Evolutionary conservation across 2,329 filamentous ascomycete species (phyloP).

Genomic region (Magnaporthiopsis poae): DNA sequence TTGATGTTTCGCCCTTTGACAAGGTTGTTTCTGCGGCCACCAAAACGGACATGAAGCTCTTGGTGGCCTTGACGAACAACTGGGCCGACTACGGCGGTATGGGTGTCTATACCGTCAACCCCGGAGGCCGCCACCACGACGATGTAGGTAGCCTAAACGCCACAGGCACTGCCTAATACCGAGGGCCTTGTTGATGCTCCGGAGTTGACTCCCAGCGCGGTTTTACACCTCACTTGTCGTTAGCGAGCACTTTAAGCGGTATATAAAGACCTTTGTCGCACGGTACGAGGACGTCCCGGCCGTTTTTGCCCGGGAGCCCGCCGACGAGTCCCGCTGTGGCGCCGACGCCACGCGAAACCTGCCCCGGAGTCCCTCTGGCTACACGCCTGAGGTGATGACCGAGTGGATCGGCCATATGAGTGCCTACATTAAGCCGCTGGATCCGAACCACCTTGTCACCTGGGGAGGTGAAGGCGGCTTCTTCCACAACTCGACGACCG

Average conservation of each 20-base stretch:
- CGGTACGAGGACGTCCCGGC: constrained; percentile 37
- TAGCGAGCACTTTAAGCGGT: background rate
- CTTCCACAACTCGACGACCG: background rate
- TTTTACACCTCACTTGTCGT: background rate
- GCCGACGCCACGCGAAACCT: background rate
- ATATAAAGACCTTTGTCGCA: constrained; percentile 11
- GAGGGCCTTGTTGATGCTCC: background rate
- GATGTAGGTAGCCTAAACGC: background rate
- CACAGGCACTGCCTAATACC: too few relatives aligned
- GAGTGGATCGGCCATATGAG: constrained; percentile 5
- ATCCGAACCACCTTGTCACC: constrained; percentile 44
- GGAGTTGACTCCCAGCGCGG: background rate
- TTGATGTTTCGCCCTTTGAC: constrained; percentile 37
- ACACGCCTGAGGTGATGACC: constrained; percentile 1
- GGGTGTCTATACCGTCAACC: constrained; percentile 48
- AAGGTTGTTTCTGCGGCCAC: constrained; percentile 40
- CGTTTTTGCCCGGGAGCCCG: constrained; percentile 45
- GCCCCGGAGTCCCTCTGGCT: background rate
- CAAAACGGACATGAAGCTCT: constrained; percentile 40
- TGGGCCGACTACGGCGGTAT: constrained; percentile 53
- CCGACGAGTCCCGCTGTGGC: constrained; percentile 46
- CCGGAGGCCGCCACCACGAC: constrained; percentile 32
- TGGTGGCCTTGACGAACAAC: constrained; percentile 46
- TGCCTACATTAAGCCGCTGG: constrained; percentile 18
- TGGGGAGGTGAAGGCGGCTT: constrained; percentile 48